Conservation (phyloP, 441 rosid species). For the Croton setiger region DNA sequence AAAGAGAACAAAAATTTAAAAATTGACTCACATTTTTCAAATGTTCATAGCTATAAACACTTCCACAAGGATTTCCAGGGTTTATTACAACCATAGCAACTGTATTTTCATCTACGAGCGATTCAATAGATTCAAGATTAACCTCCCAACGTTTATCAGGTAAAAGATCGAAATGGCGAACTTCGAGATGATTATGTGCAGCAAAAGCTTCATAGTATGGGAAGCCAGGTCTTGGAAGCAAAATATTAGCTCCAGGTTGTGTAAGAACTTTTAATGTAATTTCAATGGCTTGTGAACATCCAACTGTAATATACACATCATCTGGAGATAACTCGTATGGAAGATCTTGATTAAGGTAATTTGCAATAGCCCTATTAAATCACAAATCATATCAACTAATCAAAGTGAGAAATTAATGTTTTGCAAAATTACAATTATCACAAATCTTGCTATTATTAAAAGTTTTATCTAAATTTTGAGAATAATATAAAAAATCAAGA, state of each 20-base stretch:
- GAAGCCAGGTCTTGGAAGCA: conserved; percentile 57
- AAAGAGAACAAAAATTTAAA: neutral
- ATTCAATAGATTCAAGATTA: conserved; percentile 45
- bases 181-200: conserved; percentile 35
- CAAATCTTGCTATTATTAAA: no score
- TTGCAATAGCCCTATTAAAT: conserved; percentile 51
- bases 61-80: conserved; percentile 68
- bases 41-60: conserved; percentile 44
- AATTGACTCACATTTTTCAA: conserved; percentile 42
- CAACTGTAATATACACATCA: conserved; percentile 48
- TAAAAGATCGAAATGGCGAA: conserved; percentile 54
- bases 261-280: conserved; percentile 36
- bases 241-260: conserved; percentile 48
- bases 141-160: conserved; percentile 63
- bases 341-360: conserved; percentile 43
- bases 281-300: conserved; percentile 53
- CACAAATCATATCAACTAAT: neutral
- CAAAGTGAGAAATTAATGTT: neutral
- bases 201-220: conserved; percentile 48
- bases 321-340: conserved; percentile 48
- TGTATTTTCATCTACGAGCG: conserved; percentile 50
- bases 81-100: conserved; percentile 50
- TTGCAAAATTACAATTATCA: neutral
- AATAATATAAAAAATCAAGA: no score
- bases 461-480: no score